phyloP scores from a whole-genome alignment of 306 rosid species.

The Canavalia ensiformis region DNA sequence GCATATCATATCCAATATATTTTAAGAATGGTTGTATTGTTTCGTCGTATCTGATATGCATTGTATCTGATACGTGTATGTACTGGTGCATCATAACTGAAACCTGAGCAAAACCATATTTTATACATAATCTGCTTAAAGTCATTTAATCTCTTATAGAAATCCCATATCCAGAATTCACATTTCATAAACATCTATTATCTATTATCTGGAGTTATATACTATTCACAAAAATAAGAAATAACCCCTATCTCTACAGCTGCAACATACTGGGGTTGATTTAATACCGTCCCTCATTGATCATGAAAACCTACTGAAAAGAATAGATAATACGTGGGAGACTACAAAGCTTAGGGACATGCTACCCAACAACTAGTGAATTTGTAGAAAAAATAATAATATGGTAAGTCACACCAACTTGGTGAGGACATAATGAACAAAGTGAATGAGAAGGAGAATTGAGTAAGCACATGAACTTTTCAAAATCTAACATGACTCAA shows the following conservation, averaged over 20 bases:
- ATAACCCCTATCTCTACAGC: not conserved
- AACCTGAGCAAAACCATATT: too few species aligned
- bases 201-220: not conserved
- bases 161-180: not conserved
- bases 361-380: not conserved
- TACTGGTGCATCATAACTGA: too few species aligned
- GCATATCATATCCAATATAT: too few species aligned
- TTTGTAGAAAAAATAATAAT: not conserved
- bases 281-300: not conserved
- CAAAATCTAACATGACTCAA: slow-evolving; percentile 2
- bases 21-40: too few species aligned
- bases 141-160: not conserved
- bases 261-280: not conserved
- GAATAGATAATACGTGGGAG: not conserved
- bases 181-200: not conserved
- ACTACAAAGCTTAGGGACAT: not conserved
- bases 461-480: not conserved
- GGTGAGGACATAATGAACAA: not conserved
- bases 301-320: not conserved
- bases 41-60: too few species aligned
- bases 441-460: slow-evolving; percentile 23
- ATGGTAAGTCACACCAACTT: not conserved
- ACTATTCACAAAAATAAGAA: not conserved
- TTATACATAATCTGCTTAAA: not conserved
- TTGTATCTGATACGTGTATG: too few species aligned